A percentile compares a stretch with the other conserved stretches of the same genome.
Conservation (phyloP, 2,329 filamentous ascomycete genomes). For the Tolypocladium pustulatum region DNA sequence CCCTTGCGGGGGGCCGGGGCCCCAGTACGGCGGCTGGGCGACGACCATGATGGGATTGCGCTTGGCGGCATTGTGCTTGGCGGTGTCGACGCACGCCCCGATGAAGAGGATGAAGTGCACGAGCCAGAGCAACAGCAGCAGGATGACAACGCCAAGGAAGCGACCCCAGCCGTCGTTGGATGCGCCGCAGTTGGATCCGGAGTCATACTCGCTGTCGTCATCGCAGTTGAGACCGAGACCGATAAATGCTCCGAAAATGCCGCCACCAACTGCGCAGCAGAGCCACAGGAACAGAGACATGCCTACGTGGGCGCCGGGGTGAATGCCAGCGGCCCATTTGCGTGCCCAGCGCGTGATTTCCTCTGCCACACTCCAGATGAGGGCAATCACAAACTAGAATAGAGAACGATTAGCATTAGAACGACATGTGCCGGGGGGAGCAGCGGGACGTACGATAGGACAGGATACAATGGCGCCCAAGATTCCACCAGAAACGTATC, state of each 20-base stretch:
- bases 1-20: neutral
- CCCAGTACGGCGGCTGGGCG: neutral
- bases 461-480: constrained; percentile 4
- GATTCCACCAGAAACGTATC: neutral
- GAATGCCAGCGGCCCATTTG: constrained; percentile 23
- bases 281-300: constrained; percentile 32
- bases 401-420: neutral
- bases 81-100: constrained; percentile 12
- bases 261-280: neutral
- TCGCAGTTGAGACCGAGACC: neutral
- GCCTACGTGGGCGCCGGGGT: constrained; percentile 32
- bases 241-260: neutral
- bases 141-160: neutral
- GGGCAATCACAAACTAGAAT: constrained; percentile 20
- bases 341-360: constrained; percentile 24
- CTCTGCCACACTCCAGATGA: constrained; percentile 28
- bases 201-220: neutral
- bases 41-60: neutral
- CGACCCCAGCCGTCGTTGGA: no score
- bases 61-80: constrained; percentile 5
- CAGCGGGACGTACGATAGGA: constrained; percentile 3
- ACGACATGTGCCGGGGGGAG: neutral
- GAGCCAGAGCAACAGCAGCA: neutral
- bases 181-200: neutral
- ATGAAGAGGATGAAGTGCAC: constrained; percentile 6